phyloP scores from a whole-genome alignment of 2,329 filamentous ascomycete species.

The Ceratocystis variospora region DNA sequence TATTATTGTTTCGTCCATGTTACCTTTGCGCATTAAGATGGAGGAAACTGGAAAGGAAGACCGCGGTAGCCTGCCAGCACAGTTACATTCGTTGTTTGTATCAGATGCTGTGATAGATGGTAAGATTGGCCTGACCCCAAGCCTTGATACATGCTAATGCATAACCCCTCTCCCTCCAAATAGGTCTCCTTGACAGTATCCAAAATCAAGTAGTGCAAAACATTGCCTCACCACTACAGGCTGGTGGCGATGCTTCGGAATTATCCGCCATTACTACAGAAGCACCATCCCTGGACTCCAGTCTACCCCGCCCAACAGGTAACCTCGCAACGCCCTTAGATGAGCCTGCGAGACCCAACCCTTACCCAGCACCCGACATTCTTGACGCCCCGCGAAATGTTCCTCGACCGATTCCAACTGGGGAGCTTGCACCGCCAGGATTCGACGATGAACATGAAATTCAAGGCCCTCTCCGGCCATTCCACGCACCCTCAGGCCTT shows the following conservation, averaged over 20 bases:
- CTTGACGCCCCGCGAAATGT: conserved; percentile 8
- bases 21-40: conserved; percentile 44
- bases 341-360: conserved; percentile 27
- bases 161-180: background rate
- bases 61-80: conserved; percentile 34
- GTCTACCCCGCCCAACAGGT: conserved; percentile 36
- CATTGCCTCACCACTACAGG: conserved; percentile 61
- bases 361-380: conserved; percentile 27
- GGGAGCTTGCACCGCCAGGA: conserved; percentile 69
- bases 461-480: conserved; percentile 44
- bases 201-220: conserved; percentile 74
- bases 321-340: conserved; percentile 49
- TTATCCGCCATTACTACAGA: background rate
- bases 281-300: conserved; percentile 18
- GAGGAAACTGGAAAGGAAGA: conserved; percentile 34
- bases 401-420: conserved; percentile 44
- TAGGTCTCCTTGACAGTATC: conserved; percentile 55
- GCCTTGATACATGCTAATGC: background rate
- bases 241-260: conserved; percentile 54
- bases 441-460: conserved; percentile 92
- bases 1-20: conserved; percentile 48
- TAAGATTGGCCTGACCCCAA: conserved; percentile 21
- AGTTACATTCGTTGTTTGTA: conserved; percentile 54
- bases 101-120: conserved; percentile 50
- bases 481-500: background rate